phyloP scores from a whole-genome alignment of 2,329 filamentous ascomycete genomes.

The Fusarium chuoi region DNA sequence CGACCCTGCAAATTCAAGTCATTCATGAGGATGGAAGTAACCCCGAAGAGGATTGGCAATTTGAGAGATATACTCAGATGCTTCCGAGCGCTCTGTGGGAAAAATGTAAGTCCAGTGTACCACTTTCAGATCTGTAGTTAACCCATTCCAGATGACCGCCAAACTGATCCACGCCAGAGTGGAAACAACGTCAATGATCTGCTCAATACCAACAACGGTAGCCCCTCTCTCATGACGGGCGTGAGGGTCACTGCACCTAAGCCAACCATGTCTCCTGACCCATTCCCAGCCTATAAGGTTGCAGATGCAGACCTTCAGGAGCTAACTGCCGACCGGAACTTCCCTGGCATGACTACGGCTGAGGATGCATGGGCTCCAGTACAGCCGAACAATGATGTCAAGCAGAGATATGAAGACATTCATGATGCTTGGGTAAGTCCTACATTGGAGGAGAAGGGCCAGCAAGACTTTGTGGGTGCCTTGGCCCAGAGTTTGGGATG shows the following conservation, averaged over 20 bases:
- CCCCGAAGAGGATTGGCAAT: background rate
- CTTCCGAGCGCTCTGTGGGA: slow-evolving; percentile 1
- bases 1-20: background rate
- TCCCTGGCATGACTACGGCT: background rate
- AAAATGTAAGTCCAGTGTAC: background rate
- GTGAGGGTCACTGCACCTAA: background rate
- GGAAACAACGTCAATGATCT: slow-evolving; percentile 1
- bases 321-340: background rate
- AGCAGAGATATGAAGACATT: background rate
- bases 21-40: background rate
- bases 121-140: rapidly evolving
- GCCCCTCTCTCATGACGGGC: slow-evolving; percentile 5
- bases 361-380: background rate
- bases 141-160: background rate
- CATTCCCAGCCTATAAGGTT: background rate
- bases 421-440: background rate
- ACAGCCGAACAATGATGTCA: background rate
- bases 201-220: background rate
- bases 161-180: background rate
- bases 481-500: background rate
- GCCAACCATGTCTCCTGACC: background rate
- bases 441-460: background rate
- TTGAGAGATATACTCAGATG: background rate
- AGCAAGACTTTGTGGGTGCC: background rate
- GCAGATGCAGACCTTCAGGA: slow-evolving; percentile 3